A percentile compares a stretch with the other conserved stretches of the same genome.
Conservation (phyloP, 306 rosid species). For the Cucurbita moschata region DNA sequence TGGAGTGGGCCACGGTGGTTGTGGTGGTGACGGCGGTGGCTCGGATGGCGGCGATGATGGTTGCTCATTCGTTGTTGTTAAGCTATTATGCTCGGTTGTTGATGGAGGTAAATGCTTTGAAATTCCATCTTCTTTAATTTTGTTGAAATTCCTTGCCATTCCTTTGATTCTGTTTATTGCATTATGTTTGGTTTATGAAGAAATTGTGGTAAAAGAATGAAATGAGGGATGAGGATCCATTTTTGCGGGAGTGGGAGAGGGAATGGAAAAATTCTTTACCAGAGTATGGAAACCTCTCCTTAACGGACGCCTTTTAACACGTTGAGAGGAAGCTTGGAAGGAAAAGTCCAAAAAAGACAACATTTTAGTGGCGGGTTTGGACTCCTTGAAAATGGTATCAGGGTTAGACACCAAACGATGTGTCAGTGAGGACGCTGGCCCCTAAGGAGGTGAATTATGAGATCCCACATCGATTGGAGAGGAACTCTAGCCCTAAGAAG, state of each 20-base stretch:
- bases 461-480: no score
- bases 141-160: not conserved
- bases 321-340: no score
- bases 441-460: no score
- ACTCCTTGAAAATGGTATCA: no score
- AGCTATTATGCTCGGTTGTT: slow-evolving; percentile 65
- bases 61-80: slow-evolving; percentile 39
- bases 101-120: slow-evolving; percentile 36
- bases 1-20: slow-evolving; percentile 15
- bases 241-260: not conserved
- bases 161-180: not conserved
- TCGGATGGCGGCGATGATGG: slow-evolving; percentile 29
- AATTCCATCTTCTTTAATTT: not conserved
- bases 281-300: no score
- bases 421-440: no score
- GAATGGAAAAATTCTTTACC: no score
- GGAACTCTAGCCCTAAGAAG: no score
- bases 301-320: no score
- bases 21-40: slow-evolving; percentile 22
- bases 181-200: not conserved
- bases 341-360: no score
- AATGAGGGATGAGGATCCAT: not conserved
- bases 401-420: no score
- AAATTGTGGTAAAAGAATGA: not conserved
- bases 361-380: no score